Conservation (phyloP, 345 rosid species). For the Excoecaria cochinchinensis region DNA sequence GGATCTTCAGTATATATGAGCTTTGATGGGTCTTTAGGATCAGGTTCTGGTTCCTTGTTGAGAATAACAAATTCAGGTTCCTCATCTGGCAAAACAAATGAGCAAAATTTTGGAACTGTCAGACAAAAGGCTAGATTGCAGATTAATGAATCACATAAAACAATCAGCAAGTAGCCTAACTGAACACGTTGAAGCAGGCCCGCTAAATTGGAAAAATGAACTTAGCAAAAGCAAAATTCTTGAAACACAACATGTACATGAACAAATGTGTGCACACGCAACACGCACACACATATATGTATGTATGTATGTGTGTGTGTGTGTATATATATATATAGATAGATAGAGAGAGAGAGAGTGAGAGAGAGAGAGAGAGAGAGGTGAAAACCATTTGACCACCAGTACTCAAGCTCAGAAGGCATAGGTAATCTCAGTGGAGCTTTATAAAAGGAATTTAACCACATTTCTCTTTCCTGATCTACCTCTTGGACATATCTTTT, state of each 20-base stretch:
- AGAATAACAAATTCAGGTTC: conserved; percentile 74
- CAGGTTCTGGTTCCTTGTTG: conserved; percentile 84
- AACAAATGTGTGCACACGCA: not conserved
- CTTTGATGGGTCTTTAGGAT: conserved; percentile 81
- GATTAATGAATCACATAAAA: not conserved
- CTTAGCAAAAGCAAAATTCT: not conserved
- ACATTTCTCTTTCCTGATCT: conserved; percentile 89
- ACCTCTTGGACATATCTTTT: conserved; percentile 79
- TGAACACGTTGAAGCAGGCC: not conserved
- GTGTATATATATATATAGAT: too few relatives aligned
- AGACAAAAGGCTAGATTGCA: conserved; percentile 11
- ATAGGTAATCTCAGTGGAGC: conserved; percentile 88
- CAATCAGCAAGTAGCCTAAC: not conserved
- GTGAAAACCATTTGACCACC: conserved; percentile 75
- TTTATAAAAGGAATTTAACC: conserved; percentile 93
- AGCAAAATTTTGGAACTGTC: not conserved
- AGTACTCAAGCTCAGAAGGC: conserved; percentile 95
- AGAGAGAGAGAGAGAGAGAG: conserved; percentile 3
- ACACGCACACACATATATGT: too few relatives aligned
- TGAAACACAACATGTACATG: not conserved
- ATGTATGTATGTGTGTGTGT: too few relatives aligned
- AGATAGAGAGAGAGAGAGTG: not conserved
- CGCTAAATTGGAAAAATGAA: not conserved
- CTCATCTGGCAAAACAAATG: conserved; percentile 52
- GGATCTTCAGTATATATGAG: conserved; percentile 71